Evolutionary conservation across 441 rosid species (phyloP).

Genomic region (Croton setiger): DNA sequence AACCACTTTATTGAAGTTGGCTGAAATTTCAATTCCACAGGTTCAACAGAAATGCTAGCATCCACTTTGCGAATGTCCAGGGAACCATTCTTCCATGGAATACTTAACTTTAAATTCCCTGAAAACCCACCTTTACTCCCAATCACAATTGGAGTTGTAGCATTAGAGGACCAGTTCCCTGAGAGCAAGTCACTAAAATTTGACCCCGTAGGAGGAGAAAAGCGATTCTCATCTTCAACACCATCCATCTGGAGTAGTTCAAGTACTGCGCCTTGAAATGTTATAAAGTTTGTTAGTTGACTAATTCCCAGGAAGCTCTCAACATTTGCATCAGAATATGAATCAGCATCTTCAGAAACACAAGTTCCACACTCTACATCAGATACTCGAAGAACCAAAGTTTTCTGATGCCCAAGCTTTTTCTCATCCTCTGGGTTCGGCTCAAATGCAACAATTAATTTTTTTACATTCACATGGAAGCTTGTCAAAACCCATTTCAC

Average conservation of each 20-base stretch:
- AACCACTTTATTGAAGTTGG: slow-evolving; percentile 76
- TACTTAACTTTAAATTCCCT: slow-evolving; percentile 79
- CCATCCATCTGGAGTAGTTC: slow-evolving; percentile 73
- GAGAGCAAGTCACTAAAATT: slow-evolving; percentile 29
- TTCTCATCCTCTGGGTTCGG: slow-evolving; percentile 42
- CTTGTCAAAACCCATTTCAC: slow-evolving; percentile 92
- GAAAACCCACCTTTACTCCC: slow-evolving; percentile 80
- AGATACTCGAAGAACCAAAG: slow-evolving; percentile 69
- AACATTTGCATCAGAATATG: slow-evolving; percentile 30
- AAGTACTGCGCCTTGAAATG: slow-evolving; percentile 73
- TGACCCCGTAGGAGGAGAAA: slow-evolving; percentile 27
- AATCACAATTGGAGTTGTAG: slow-evolving; percentile 51
- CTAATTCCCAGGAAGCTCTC: slow-evolving; percentile 71
- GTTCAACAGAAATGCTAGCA: slow-evolving; percentile 76
- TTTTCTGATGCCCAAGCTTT: slow-evolving; percentile 35
- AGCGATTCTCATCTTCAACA: slow-evolving; percentile 33
- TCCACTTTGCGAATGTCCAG: slow-evolving; percentile 86
- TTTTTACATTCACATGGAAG: slow-evolving; percentile 72
- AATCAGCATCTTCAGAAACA: slow-evolving; percentile 55
- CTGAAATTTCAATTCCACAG: slow-evolving; percentile 70
- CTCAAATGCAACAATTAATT: slow-evolving; percentile 79
- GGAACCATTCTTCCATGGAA: slow-evolving; percentile 97
- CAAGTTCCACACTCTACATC: slow-evolving; percentile 78
- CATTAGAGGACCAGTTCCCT: slow-evolving; percentile 27
- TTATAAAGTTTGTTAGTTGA: slow-evolving; percentile 66